Evolutionary conservation across 2,329 filamentous ascomycete genomes (phyloP).

Genomic region (Mycosphaerelloides madeirae): DNA sequence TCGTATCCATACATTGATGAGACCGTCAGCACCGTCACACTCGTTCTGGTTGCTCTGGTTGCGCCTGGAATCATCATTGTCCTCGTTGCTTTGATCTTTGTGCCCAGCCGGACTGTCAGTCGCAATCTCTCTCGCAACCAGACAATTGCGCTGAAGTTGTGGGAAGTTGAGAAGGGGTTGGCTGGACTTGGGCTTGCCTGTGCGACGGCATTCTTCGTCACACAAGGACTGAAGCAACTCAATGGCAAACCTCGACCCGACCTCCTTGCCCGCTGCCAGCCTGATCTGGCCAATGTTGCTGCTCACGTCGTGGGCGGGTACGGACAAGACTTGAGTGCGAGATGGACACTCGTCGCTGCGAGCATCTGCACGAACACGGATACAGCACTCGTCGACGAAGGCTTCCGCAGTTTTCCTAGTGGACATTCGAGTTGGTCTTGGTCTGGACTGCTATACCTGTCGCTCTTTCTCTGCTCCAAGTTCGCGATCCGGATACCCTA

Average conservation of each 20-base stretch:
- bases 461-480: conserved; percentile 80
- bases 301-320: conserved; percentile 61
- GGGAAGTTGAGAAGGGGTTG: conserved; percentile 83
- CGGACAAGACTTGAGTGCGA: conserved; percentile 45
- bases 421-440: conserved; percentile 72
- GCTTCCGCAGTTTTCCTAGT: conserved; percentile 78
- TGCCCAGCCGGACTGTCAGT: conserved; percentile 64
- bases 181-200: conserved; percentile 73
- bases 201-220: conserved; percentile 71
- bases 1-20: conserved; percentile 71
- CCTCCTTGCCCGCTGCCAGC: conserved; percentile 65
- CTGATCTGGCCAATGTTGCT: conserved; percentile 61
- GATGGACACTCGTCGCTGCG: conserved; percentile 67
- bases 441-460: conserved; percentile 77
- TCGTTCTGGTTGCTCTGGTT: conserved; percentile 60
- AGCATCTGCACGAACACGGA: conserved; percentile 69
- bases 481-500: conserved; percentile 71
- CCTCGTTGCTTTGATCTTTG: conserved; percentile 61
- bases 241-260: conserved; percentile 63
- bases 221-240: conserved; percentile 76
- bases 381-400: conserved; percentile 61
- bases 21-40: conserved; percentile 63
- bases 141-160: conserved; percentile 76
- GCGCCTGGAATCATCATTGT: conserved; percentile 65
- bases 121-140: conserved; percentile 37